Conservation (phyloP, 495 filamentous ascomycete species). For the Penicillium odoratum region DNA sequence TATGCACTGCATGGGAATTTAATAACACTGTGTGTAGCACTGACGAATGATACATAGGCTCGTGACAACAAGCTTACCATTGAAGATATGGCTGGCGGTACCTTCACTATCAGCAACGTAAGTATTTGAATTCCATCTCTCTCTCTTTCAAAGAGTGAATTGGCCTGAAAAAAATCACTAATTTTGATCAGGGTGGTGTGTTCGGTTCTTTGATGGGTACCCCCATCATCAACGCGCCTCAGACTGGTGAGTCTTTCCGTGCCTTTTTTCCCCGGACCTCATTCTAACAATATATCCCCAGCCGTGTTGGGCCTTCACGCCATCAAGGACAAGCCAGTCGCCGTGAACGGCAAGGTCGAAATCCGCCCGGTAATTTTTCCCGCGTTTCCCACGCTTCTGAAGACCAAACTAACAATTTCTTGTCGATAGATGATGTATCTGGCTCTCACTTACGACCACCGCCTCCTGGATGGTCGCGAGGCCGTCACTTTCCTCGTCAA, state of each 20-base stretch:
- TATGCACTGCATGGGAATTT: conserved; percentile 23
- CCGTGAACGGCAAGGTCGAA: conserved; percentile 86
- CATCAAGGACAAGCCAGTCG: conserved; percentile 93
- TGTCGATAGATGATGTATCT: conserved; percentile 88
- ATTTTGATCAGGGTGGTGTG: conserved; percentile 57
- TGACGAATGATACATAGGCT: conserved; percentile 52
- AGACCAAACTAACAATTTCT: conserved; percentile 11
- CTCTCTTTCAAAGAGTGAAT: not conserved
- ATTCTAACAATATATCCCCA: conserved; percentile 26
- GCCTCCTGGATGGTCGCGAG: conserved; percentile 91
- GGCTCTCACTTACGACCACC: conserved; percentile 95
- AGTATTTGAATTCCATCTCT: conserved; percentile 14
- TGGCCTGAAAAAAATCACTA: conserved; percentile 14
- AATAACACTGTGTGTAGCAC: not conserved
- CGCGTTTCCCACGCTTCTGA: not conserved
- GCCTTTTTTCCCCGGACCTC: not conserved
- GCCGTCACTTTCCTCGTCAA: conserved; percentile 97
- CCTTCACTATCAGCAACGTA: conserved; percentile 97
- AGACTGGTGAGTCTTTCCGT: conserved; percentile 58
- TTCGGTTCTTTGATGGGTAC: conserved; percentile 91
- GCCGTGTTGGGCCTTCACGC: conserved; percentile 96
- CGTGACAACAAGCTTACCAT: conserved; percentile 96
- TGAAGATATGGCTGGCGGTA: conserved; percentile 98
- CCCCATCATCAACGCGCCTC: conserved; percentile 98
- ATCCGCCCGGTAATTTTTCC: conserved; percentile 70